phyloP scores from a whole-genome alignment of 23 red algal species.

The Agarophyton chilense region DNA sequence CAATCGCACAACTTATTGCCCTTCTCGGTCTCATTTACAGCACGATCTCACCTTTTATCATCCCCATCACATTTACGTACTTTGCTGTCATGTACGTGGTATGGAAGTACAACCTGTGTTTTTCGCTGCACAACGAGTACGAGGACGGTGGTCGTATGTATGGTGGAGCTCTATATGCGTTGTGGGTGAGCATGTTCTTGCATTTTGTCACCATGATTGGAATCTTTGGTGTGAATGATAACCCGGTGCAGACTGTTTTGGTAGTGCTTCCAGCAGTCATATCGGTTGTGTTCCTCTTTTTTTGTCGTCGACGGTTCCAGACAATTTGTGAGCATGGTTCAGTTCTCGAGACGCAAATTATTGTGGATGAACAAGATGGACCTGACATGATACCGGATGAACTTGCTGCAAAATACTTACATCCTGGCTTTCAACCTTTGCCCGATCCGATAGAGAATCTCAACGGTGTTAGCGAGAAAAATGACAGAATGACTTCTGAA shows the following conservation, averaged over 20 bases:
- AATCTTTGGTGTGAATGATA: constrained; percentile 65
- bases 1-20: constrained; percentile 50
- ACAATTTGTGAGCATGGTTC: constrained; percentile 65
- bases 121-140: constrained; percentile 62
- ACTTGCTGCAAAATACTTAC: constrained; percentile 45
- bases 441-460: constrained; percentile 62
- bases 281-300: constrained; percentile 51
- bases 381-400: constrained; percentile 42
- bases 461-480: constrained; percentile 59
- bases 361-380: constrained; percentile 56
- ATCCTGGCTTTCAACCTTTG: constrained; percentile 59
- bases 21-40: constrained; percentile 69
- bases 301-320: constrained; percentile 23
- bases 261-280: constrained; percentile 47
- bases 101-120: constrained; percentile 69
- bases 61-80: constrained; percentile 25
- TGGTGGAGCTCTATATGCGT: constrained; percentile 51
- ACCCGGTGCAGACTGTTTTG: constrained; percentile 42
- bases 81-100: constrained; percentile 69
- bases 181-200: constrained; percentile 58
- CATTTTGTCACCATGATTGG: constrained; percentile 69
- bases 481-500: constrained; percentile 4
- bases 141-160: constrained; percentile 69
- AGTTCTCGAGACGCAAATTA: constrained; percentile 38
- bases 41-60: constrained; percentile 71